phyloP scores from a whole-genome alignment of 345 rosid species.

The Acer campestre region DNA sequence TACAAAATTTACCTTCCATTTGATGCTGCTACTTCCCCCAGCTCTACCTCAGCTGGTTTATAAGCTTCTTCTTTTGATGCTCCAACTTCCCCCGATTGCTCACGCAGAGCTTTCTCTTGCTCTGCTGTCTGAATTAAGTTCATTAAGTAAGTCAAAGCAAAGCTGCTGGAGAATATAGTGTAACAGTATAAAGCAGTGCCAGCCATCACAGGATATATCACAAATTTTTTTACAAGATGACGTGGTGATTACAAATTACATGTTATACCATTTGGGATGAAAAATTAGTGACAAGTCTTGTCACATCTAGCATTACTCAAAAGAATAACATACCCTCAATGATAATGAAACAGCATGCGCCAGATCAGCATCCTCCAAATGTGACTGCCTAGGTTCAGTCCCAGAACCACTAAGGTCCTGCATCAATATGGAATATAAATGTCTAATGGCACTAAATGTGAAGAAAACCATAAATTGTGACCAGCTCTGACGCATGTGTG shows the following conservation, averaged over 20 bases:
- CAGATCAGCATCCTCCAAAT: conserved; percentile 59
- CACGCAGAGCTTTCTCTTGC: conserved; percentile 62
- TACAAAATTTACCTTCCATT: conserved; percentile 69
- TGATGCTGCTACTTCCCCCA: conserved; percentile 38
- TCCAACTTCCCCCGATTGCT: conserved; percentile 43
- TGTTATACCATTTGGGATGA: neutral
- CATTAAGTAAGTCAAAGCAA: conserved; percentile 20
- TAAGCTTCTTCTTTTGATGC: conserved; percentile 43
- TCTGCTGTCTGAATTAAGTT: conserved; percentile 63
- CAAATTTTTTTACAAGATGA: neutral
- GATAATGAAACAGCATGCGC: conserved; percentile 73
- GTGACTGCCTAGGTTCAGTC: conserved; percentile 45
- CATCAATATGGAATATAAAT: conserved; percentile 20
- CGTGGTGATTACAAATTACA: too few relatives aligned
- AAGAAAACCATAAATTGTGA: neutral
- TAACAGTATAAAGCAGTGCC: neutral
- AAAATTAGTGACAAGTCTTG: neutral
- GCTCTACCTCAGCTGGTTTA: conserved; percentile 43
- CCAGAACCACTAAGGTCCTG: conserved; percentile 48
- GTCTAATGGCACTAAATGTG: conserved; percentile 1
- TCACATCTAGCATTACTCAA: conserved; percentile 2
- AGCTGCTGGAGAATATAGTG: neutral
- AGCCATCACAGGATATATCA: neutral
- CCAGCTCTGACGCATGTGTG: conserved; percentile 11
- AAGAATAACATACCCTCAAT: conserved; percentile 50